Evolutionary conservation across 768 basidiomycete genomes (phyloP).

Genomic region (Dioszegia hungarica): DNA sequence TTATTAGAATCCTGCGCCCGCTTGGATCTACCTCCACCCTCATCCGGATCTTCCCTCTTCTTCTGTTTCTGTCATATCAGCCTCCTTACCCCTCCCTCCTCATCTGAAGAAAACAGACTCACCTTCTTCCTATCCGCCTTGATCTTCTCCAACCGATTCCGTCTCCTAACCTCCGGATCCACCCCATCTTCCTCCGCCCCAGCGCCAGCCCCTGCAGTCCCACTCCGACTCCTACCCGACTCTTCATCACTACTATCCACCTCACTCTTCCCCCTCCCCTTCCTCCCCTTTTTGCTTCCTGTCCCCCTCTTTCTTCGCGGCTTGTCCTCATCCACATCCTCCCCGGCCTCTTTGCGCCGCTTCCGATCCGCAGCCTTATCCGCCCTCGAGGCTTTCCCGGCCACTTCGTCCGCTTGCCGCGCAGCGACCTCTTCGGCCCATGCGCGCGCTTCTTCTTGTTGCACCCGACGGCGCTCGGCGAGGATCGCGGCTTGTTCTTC

Average conservation of each 20-base stretch:
- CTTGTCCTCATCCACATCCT: conserved; percentile 69
- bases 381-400: conserved; percentile 37
- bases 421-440: conserved; percentile 39
- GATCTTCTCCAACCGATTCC: conserved; percentile 21
- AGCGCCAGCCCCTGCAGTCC: background rate
- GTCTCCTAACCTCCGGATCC: conserved; percentile 13
- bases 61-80: conserved; percentile 32
- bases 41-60: conserved; percentile 29
- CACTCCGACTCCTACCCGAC: conserved; percentile 3
- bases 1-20: conserved; percentile 7
- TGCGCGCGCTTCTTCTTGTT: conserved; percentile 33
- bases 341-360: conserved; percentile 63
- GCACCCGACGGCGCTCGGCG: conserved; percentile 69
- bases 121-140: conserved; percentile 20
- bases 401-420: conserved; percentile 61
- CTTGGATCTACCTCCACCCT: conserved; percentile 26
- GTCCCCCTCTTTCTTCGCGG: conserved; percentile 18
- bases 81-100: background rate
- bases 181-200: conserved; percentile 10
- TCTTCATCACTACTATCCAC: conserved; percentile 11
- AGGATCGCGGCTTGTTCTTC: conserved; percentile 69
- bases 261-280: conserved; percentile 32
- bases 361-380: conserved; percentile 30
- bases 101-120: conserved; percentile 1
- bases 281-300: conserved; percentile 19